Base-by-base conservation (phyloP, 768 basidiomycete species). In the Dentipellis sp. region DNA sequence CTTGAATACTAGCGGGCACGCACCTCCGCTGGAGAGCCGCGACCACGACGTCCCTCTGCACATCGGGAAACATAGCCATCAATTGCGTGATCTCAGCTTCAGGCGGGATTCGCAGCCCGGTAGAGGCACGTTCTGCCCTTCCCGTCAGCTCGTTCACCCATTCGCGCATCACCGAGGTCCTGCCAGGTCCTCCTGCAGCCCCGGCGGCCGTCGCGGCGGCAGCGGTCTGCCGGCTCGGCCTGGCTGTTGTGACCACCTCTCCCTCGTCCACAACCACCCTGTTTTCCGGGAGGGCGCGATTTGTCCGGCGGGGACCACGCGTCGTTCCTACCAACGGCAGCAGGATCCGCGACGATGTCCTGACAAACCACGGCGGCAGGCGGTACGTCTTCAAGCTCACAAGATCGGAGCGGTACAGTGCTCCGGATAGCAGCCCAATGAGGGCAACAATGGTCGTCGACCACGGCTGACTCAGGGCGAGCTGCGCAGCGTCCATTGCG, bases 141-240 rank as follows among this genome's bases (percentile, higher is more conserved):
- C 89, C 88, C 1, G 88, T 88, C 62, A 92, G 68, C 61, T 88
- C 88, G 57, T 88, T 76, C 23, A 91, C 84, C 88, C 87, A 89
- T 65, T 88, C 85, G 52, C 84, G 77, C 67, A 91, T 74, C 21
- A 88, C 83, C 12, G 82, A 82, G 23, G 11, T 47, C 1, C 23
- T 51, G 12, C 52, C 52, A 10, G 36, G 48, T 46, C 16, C 22
- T n/a, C n/a, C 57, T 17, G 46, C 48, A 23, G 50, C n/a, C 5
- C 23, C 54, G 14, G 59, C 61, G 59, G 62, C 56, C 19, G 66
- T 34, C n/a, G 50, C 50, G n/a, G 57, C 49, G 9, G 56, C 37
- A 9, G 49, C 17, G 3, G 60, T 40, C 16, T 67, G 46, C 7
- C 68, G 42, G 17, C 71, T 66, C 8, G 73, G 64, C 38, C 76